Conservation (phyloP, 2,329 filamentous ascomycete species). For the Penicillium sp. region DNA sequence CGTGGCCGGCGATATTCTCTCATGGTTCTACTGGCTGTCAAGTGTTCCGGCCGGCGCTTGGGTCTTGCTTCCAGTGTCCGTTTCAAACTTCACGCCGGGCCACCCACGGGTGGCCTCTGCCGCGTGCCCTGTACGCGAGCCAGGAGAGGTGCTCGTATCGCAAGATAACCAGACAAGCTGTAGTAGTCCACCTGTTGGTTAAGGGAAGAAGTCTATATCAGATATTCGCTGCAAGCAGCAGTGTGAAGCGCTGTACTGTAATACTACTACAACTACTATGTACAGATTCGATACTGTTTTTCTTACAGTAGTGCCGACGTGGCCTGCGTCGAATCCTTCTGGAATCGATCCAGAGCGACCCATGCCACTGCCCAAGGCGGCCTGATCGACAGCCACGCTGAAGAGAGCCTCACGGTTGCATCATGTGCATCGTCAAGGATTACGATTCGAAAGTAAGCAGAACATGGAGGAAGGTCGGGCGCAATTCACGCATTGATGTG, state of each 20-base stretch:
- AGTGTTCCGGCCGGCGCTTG: neutral
- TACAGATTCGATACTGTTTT: no score
- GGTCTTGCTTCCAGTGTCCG: neutral
- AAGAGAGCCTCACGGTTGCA: constrained; percentile 21
- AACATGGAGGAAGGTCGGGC: neutral
- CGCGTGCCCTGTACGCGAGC: constrained; percentile 1
- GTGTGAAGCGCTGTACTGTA: no score
- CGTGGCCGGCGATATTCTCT: neutral
- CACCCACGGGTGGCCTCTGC: neutral
- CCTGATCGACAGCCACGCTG: constrained; percentile 21
- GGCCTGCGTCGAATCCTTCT: constrained; percentile 42
- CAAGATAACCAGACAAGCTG: neutral
- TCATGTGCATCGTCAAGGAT: constrained; percentile 8
- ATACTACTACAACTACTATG: no score
- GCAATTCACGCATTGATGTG: neutral
- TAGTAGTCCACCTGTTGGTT: no score
- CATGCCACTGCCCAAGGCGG: neutral
- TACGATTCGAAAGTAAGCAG: no score
- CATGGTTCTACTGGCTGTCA: neutral
- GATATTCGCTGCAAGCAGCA: neutral
- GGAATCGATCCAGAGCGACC: constrained; percentile 28
- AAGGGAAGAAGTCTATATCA: neutral
- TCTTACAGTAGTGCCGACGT: neutral
- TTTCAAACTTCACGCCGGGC: neutral
- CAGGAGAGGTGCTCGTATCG: neutral